Evolutionary conservation across 1,284 basidiomycete genomes (phyloP).

Genomic region (Termitomyces sp.): DNA sequence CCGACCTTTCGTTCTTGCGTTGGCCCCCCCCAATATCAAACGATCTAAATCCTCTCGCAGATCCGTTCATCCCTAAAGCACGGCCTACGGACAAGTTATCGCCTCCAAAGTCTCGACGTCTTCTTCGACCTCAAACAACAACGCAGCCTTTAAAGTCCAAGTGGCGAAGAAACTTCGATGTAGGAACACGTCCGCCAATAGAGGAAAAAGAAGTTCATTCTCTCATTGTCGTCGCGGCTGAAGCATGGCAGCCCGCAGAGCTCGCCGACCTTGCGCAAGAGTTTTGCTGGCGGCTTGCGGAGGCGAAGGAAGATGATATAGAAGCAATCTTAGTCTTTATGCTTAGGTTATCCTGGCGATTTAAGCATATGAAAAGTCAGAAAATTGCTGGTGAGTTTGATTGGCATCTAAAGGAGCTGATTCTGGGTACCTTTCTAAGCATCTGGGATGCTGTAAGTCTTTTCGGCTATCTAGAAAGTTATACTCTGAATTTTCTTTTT

Average conservation of each 20-base stretch:
- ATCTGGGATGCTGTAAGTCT: slow-evolving; percentile 19
- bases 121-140: slow-evolving; percentile 11
- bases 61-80: slow-evolving; percentile 14
- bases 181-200: slow-evolving; percentile 5
- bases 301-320: slow-evolving; percentile 8
- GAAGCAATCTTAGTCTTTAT: slow-evolving; percentile 10
- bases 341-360: slow-evolving; percentile 10
- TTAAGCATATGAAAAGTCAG: slow-evolving; percentile 11
- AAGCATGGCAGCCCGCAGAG: slow-evolving; percentile 12
- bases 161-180: slow-evolving; percentile 15
- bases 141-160: slow-evolving; percentile 9
- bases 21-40: slow-evolving; percentile 4
- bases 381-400: slow-evolving; percentile 12
- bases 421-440: slow-evolving; percentile 17
- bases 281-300: slow-evolving; percentile 14
- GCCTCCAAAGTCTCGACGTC: slow-evolving; percentile 9
- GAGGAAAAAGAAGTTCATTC: slow-evolving; percentile 7
- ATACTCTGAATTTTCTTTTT: not conserved
- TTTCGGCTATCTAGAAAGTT: not conserved
- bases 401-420: slow-evolving; percentile 16
- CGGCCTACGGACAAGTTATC: not conserved
- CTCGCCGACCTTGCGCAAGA: slow-evolving; percentile 18
- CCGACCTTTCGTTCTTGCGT: not conserved
- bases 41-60: slow-evolving; percentile 15
- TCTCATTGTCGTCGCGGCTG: slow-evolving; percentile 13